Evolutionary conservation across 441 rosid genomes (phyloP), one percentile per base, ranked within the genome.

Genomic region (Euphorbia schlechtendalii): DNA sequence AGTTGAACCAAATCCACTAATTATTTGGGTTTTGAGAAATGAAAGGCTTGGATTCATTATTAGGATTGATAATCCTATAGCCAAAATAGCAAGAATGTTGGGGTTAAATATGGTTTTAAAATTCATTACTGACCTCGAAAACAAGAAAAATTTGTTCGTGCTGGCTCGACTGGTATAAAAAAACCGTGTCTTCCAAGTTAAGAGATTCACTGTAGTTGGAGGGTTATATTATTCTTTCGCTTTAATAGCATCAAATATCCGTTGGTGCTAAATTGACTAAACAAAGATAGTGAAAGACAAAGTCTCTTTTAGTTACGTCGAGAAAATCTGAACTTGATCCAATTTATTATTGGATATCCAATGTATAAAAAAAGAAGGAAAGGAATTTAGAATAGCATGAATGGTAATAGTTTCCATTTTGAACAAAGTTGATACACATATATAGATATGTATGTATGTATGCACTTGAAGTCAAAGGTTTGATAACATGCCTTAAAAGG

Each of bases 401-500:
- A 46, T 14, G 52, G 17, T 46, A 17, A 0, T 48, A 15, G 15
- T 17, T 48, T 17, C 5, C 18, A 48, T 48, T 12, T n/a, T 45
- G 45, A 12, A 41, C 45, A 41, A 48, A 36, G 40, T 36, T 36
- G 40, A 36, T 36, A 36, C n/a, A 17, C n/a, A 48, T 17, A 48
- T 8, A 48, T 0, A 48, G 15, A 48, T 12, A 48, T 48, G 22
- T 17, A 48, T 45, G 18, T 45, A 45, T 45, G 49, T 2, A 76
- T 73, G 86, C 76, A 71, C 89, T 84, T 83, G 81, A 88, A 84
- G 92, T 73, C 80, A 65, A 90, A 78, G 92, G 74, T 65, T 82
- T 72, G 85, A 74, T 88, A 69, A 82, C 87, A 83, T 88, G 90
- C 56, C 98, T 88, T 88, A 82, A 90, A 90, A 86, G 59, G 71